phyloP scores from a whole-genome alignment of 106 monocot species.

The Dioscorea dumetorum region DNA sequence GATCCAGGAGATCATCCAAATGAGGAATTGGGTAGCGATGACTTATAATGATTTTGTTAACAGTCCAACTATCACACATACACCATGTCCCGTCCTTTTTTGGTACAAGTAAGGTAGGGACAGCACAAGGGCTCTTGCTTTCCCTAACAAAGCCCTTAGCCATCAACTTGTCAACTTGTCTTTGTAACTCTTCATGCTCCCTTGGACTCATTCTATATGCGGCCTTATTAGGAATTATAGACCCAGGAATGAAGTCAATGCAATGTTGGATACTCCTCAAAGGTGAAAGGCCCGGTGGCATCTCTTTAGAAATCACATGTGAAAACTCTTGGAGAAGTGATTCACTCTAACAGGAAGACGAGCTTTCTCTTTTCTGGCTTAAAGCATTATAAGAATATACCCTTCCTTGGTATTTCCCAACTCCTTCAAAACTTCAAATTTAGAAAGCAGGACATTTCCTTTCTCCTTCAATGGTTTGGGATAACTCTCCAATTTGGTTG shows the following conservation, averaged over 20 bases:
- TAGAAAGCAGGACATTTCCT: not conserved
- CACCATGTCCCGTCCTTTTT: not conserved
- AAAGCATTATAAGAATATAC: no score
- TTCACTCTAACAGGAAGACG: not conserved
- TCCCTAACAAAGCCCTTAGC: slow-evolving; percentile 1
- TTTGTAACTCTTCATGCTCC: slow-evolving; percentile 1
- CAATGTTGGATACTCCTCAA: slow-evolving; percentile 5
- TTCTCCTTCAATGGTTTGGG: not conserved
- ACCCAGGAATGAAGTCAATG: not conserved
- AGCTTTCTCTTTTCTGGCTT: no score
- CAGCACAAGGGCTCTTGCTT: not conserved
- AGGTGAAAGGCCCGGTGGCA: not conserved
- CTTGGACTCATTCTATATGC: not conserved
- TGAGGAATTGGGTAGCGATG: not conserved
- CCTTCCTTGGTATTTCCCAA: not conserved
- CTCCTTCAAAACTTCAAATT: not conserved
- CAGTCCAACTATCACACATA: not conserved
- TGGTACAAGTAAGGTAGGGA: not conserved
- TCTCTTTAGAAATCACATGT: not conserved
- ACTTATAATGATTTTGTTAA: not conserved
- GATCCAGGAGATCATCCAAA: not conserved
- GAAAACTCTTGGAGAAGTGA: not conserved
- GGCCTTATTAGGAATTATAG: not conserved
- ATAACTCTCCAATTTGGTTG: not conserved
- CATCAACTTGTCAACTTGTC: not conserved